Conservation (phyloP, 2,329 filamentous ascomycete genomes). For the Ascosphaera pollenicola region DNA sequence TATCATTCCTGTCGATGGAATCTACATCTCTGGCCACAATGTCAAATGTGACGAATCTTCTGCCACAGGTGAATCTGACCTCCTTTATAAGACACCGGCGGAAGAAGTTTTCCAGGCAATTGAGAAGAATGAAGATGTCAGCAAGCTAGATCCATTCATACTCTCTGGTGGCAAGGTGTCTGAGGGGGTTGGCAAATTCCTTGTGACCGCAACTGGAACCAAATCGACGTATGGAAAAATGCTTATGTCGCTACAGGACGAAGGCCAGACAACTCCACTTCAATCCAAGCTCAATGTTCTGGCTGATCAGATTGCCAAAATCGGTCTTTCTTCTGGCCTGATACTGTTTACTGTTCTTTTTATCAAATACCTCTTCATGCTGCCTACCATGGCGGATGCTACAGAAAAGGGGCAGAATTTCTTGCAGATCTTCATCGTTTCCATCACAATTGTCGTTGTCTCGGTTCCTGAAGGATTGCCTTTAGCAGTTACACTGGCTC, state of each 20-base stretch:
- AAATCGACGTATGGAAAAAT: slow-evolving; percentile 58
- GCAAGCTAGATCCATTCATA: slow-evolving; percentile 59
- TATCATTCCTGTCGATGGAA: slow-evolving; percentile 49
- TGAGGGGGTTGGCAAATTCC: slow-evolving; percentile 52
- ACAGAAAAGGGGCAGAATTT: slow-evolving; percentile 35
- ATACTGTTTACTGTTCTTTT: slow-evolving; percentile 59
- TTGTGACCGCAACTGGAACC: slow-evolving; percentile 52
- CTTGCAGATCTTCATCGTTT: slow-evolving; percentile 34
- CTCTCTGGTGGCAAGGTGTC: slow-evolving; percentile 58
- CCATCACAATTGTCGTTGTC: slow-evolving; percentile 37
- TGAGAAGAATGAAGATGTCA: slow-evolving; percentile 34
- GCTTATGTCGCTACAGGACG: slow-evolving; percentile 55
- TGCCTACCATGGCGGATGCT: slow-evolving; percentile 28
- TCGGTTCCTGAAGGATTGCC: slow-evolving; percentile 49
- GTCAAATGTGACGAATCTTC: slow-evolving; percentile 54
- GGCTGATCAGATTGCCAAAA: slow-evolving; percentile 60
- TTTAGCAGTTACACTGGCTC: slow-evolving; percentile 52
- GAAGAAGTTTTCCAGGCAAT: slow-evolving; percentile 43
- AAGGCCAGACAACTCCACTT: slow-evolving; percentile 55
- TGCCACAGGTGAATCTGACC: slow-evolving; percentile 52
- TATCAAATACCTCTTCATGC: slow-evolving; percentile 49
- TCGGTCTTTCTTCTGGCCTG: slow-evolving; percentile 47
- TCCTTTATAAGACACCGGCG: slow-evolving; percentile 43
- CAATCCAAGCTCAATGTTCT: slow-evolving; percentile 58
- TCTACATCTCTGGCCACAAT: slow-evolving; percentile 43